Percentiles rank a stretch among this genome's conserved stretches.
These are phyloP conservation scores for Yamadazyma insecticola DNA, from an alignment of 805 yeast genomes.

Conservation along the genomic window DNA sequence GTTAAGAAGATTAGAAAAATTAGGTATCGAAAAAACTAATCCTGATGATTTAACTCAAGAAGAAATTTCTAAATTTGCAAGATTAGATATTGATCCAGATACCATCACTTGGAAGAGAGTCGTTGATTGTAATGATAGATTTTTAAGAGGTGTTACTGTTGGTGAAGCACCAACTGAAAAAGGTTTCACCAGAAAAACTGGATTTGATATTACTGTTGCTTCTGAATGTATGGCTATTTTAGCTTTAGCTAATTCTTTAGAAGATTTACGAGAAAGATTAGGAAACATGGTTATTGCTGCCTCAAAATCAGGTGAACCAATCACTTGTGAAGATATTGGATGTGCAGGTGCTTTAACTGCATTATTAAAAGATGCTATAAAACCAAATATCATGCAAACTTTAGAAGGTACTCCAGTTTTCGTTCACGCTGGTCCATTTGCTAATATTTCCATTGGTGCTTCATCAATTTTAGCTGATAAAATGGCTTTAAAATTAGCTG, in stretches of 20 bases:
- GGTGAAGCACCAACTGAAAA: conserved; percentile 78
- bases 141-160: conserved; percentile 70
- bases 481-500: conserved; percentile 84
- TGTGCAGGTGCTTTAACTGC: conserved; percentile 96
- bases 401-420: conserved; percentile 96
- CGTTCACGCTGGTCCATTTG: conserved; percentile 98
- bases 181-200: conserved; percentile 59
- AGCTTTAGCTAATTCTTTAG: conserved; percentile 65
- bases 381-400: conserved; percentile 96
- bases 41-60: conserved; percentile 71
- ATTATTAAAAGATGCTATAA: conserved; percentile 89
- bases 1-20: conserved; percentile 60
- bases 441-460: conserved; percentile 96
- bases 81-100: conserved; percentile 73
- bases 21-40: conserved; percentile 65
- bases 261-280: conserved; percentile 69
- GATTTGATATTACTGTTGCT: conserved; percentile 82
- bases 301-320: conserved; percentile 65
- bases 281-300: conserved; percentile 75
- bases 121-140: conserved; percentile 80
- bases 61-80: conserved; percentile 59
- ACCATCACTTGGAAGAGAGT: conserved; percentile 81
- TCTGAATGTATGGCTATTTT: conserved; percentile 83
- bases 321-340: conserved; percentile 92
- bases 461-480: conserved; percentile 91